Base-by-base conservation (phyloP, 768 basidiomycete species). In the Paxillus rubicundulus region DNA sequence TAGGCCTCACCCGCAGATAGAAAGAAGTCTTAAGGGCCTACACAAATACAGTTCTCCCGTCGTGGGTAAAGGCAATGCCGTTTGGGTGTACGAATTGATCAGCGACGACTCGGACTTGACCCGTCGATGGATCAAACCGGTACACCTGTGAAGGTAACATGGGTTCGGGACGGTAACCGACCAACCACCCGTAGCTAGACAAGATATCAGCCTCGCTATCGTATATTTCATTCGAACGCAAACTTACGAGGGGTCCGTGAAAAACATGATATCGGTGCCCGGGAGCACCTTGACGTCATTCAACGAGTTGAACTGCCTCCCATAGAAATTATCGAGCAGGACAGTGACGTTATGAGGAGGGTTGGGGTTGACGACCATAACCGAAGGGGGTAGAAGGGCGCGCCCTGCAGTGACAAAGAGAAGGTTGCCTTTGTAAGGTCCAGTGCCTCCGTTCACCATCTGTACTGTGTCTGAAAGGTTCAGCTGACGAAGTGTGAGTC, bases 281-380 rank as follows among this genome's bases (percentile, higher is more conserved):
- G 86, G 87, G 47, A 89, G 83, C 3, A 89, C 72, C 59, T 87
- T 89, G 53, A 86, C 75, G 57, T 93, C 89, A 64, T 91, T 89
- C 45, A 92, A 65, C 1, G 89, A 89, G 68, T 87, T 90, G 71
- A 90, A 92, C 57, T 89, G 88, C 3, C 87, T 74, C 2, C 89
- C 89, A 59, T 81, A 87, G 68, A 78, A 89, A 70, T 90, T 92
- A 69, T 91, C 86, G 54, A 92, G 67, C 14, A 92, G 66, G 28
- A 87, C 77, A 0, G 86, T 89, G 4, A 78, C 70, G 50, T 89
- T 86, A 68, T 83, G 75, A 0, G 88, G 88, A 8, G 79, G 63
- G 4, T 60, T 63, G 0, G 87, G 86, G 62, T 88, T 82, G 45
- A 89, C 82, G 21, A 86, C 76, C 0, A 77, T 82, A 21, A 90